Conservation (phyloP, 805 yeast genomes). For the Metschnikowia sp. region DNA sequence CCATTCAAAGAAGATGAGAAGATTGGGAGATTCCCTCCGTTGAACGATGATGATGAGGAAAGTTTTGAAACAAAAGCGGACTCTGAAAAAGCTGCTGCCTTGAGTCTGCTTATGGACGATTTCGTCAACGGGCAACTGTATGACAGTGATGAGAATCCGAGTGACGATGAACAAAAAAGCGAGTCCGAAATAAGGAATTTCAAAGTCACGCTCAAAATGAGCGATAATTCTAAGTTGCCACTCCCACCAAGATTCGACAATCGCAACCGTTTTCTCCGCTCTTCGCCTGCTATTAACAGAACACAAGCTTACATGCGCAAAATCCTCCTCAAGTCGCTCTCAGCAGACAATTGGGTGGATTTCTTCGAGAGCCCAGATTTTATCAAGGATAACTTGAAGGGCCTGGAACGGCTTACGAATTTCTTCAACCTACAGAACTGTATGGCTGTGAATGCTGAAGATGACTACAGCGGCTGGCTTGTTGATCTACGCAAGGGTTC, state of each 20-base stretch:
- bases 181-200: conserved; percentile 10
- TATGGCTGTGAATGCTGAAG: conserved; percentile 12
- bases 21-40: conserved; percentile 47
- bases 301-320: conserved; percentile 16
- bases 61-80: neutral
- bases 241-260: conserved; percentile 7
- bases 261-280: conserved; percentile 21
- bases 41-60: conserved; percentile 9
- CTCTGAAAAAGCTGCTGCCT: conserved; percentile 1
- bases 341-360: conserved; percentile 7
- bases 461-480: conserved; percentile 17
- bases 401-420: conserved; percentile 20
- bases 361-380: conserved; percentile 12
- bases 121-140: conserved; percentile 28
- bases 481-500: conserved; percentile 13
- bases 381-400: conserved; percentile 19
- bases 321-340: conserved; percentile 10
- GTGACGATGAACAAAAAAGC: neutral
- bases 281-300: conserved; percentile 32
- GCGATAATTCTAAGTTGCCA: conserved; percentile 19
- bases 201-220: conserved; percentile 16
- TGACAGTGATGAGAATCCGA: conserved; percentile 14
- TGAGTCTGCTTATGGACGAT: conserved; percentile 29
- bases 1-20: conserved; percentile 78
- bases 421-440: conserved; percentile 32